Conservation (phyloP, 164 flowering plant species). For the Annona cherimola region DNA sequence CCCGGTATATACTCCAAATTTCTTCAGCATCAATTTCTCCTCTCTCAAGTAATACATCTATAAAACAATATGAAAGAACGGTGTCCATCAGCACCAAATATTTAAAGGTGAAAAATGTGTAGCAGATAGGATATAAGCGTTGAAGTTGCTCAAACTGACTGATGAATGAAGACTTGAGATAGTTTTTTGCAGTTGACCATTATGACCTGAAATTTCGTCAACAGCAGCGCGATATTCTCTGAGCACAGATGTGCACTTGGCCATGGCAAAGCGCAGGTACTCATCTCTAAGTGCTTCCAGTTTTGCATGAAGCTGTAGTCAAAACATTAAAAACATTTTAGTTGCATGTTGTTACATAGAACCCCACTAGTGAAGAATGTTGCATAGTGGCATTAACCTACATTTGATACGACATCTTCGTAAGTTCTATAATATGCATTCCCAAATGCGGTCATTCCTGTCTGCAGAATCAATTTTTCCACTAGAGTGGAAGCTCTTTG, state of each 20-base stretch:
- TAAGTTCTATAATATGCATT: slow-evolving; percentile 72
- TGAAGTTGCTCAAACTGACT: background rate
- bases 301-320: slow-evolving; percentile 73
- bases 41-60: slow-evolving; percentile 79
- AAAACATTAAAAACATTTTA: slow-evolving; percentile 1
- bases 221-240: slow-evolving; percentile 73
- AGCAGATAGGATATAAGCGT: too few species aligned
- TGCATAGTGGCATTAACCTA: slow-evolving; percentile 24
- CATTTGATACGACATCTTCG: slow-evolving; percentile 87
- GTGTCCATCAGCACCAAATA: slow-evolving; percentile 4
- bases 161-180: background rate
- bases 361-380: background rate
- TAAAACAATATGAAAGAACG: slow-evolving; percentile 8
- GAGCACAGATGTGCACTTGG: slow-evolving; percentile 67
- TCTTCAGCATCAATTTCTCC: slow-evolving; percentile 76
- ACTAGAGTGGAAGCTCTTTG: slow-evolving; percentile 70
- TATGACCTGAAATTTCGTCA: slow-evolving; percentile 77
- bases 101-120: background rate
- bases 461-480: slow-evolving; percentile 71
- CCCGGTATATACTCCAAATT: slow-evolving; percentile 78
- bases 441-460: slow-evolving; percentile 98
- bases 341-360: background rate
- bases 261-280: slow-evolving; percentile 85
- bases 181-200: background rate
- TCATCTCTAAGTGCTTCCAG: slow-evolving; percentile 91